Evolutionary conservation across 805 yeast genomes (phyloP), one percentile per base, ranked within the genome.

Genomic region (Saturnispora ahearnii): DNA sequence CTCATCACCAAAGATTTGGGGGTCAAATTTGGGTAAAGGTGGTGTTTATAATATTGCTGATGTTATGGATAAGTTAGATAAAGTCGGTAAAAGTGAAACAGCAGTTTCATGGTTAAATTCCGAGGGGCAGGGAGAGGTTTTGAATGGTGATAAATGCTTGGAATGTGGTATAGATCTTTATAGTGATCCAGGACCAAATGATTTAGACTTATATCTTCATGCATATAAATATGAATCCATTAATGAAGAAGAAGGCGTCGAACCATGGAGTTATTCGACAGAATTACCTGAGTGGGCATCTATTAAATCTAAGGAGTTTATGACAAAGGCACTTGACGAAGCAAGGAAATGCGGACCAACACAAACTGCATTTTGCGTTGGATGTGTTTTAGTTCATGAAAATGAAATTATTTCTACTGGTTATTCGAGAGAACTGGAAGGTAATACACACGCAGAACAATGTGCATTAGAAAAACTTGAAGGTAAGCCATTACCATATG

Each of bases 381-480:
- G 99, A 5, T 95, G 96, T 0, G 81, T 88, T 0, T 69, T 93
- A 4, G 91, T 80, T 0, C 67, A 74, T 49, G 82, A 82, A 36
- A 84, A 85, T 36, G 60, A 75, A 47, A 70, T 91, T 0, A 62
- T 93, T n/a, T 73, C 84, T 7, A 80, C 87, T 0, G 99, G 99
- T 0, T 88, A 78, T 60, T 87, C 98, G 0, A 73, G 98, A 49
- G 99, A 93, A 64, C 69, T 90, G 2, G 86, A 84, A 18, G 99
- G 98, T 0, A 93, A 91, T 65, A 91, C 99, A 0, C 99, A 91
- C 64, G 99, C 99, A 3, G 99, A 93, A 60, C 96, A 93, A 63
- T 84, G 95, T 70, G 96, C 96, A 0, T 62, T 93, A 50, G 84
- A 81, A 31, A 93, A 93, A 64, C 84, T 82, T 57, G 78, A 72